Evolutionary conservation across 305 asterid species (phyloP), one percentile per base, ranked within the genome.

Genomic region (Salvia sclarea): DNA sequence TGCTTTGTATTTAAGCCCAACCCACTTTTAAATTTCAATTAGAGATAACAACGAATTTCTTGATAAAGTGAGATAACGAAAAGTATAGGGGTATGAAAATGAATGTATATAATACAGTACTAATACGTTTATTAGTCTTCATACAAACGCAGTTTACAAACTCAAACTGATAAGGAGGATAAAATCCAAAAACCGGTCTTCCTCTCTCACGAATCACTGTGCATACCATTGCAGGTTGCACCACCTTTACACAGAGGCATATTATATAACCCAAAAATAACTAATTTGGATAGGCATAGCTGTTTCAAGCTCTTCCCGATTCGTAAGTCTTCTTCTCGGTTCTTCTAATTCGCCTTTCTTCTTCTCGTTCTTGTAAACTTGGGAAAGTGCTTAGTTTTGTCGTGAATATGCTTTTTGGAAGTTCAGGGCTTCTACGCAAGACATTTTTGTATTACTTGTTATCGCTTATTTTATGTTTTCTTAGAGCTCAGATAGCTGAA

Each of bases 281-380:
- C 55, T 20, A 30, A 30, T 45, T 33, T 11, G 6, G 49, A 48
- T 40, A 28, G 1, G 64, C 72, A 74, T 78, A 80, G 56, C 78
- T 52, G 78, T 45, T 71, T 64, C 78, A 55, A 61, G 24, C 66
- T 73, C 78, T 59, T 59, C 76, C 73, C 22, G 78, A 75, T 57
- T 25, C 44, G 83, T 79, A 10, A 75, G 78, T 67, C 45, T 33
- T 48, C 72, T 10, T 33, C 35, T 37, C 17, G 8, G 4, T 76
- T 18, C 9, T 22, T 35, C n/a, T n/a, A 44, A 4, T 14, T 17
- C 2, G 3, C 5, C 10, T 13, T 0, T 1, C 55, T 18, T 6
- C 3, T n/a, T 49, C 56, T 49, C 50, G n/a, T 24, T 11, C 30
- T 61, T 64, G 30, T 4, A 6, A 6, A 12, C 16, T 30, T 13